Conservation (phyloP, 306 rosid genomes). For the Ammopiptanthus mongolicus region DNA sequence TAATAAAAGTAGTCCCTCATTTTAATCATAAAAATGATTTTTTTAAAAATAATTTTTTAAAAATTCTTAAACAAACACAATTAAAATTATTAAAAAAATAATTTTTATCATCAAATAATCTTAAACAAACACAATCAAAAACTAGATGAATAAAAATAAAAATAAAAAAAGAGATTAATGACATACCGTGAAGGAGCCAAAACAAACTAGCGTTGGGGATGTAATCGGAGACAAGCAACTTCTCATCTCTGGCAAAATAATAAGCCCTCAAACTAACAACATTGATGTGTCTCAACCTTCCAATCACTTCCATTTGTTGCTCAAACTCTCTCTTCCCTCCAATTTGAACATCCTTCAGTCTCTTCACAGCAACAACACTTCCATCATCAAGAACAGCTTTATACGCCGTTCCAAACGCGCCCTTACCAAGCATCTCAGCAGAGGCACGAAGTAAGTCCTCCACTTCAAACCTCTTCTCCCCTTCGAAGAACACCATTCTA, state of each 20-base stretch:
- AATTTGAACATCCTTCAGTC: conserved; percentile 60
- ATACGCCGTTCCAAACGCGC: conserved; percentile 77
- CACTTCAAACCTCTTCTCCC: conserved; percentile 63
- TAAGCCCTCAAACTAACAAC: conserved; percentile 66
- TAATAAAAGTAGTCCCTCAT: too few relatives aligned
- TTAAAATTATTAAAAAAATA: too few relatives aligned
- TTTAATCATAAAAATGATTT: too few relatives aligned
- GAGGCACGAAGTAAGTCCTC: conserved; percentile 83
- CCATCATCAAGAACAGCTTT: conserved; percentile 90
- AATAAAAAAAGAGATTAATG: background rate
- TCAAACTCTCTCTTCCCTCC: conserved; percentile 79
- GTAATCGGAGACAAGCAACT: conserved; percentile 71
- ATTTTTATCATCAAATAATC: too few relatives aligned
- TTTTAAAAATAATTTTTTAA: too few relatives aligned
- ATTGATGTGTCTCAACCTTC: conserved; percentile 48
- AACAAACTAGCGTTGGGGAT: conserved; percentile 80
- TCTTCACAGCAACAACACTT: conserved; percentile 73
- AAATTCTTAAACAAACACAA: too few relatives aligned
- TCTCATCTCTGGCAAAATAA: conserved; percentile 76
- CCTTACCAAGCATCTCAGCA: conserved; percentile 92
- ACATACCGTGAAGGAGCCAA: conserved; percentile 83
- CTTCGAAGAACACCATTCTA: conserved; percentile 79
- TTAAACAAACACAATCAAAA: too few relatives aligned
- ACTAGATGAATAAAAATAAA: background rate
- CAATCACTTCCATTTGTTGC: conserved; percentile 70